Conservation (phyloP, 257 asterid genomes). For the Ligustrum vulgare region DNA sequence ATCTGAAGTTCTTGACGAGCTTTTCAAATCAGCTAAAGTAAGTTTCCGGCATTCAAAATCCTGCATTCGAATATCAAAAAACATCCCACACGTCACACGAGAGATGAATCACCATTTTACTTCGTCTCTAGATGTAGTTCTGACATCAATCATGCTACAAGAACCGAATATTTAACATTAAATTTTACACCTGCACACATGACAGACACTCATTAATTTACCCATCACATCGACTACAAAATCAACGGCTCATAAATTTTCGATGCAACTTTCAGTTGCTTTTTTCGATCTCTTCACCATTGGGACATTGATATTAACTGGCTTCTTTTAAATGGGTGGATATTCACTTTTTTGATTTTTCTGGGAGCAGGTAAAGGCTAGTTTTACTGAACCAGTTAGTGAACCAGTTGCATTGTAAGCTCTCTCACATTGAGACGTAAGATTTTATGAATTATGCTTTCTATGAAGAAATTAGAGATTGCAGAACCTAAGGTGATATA, state of each 20-base stretch:
- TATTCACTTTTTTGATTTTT: background rate
- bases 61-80: background rate
- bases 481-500: background rate
- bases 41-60: conserved; percentile 1
- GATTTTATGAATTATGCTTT: conserved; percentile 3
- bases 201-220: no score
- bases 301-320: background rate
- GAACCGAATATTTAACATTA: no score
- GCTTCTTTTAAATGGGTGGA: background rate
- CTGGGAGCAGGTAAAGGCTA: conserved; percentile 30
- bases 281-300: no score
- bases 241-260: no score
- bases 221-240: no score
- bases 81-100: background rate
- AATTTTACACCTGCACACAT: no score
- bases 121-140: background rate
- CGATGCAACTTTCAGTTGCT: no score
- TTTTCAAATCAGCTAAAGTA: conserved; percentile 47
- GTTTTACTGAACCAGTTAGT: conserved; percentile 13
- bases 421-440: background rate
- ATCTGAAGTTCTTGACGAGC: conserved; percentile 55
- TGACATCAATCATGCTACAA: no score
- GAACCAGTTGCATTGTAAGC: conserved; percentile 33
- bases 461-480: background rate
- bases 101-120: background rate